Evolutionary conservation across 2,329 filamentous ascomycete species (phyloP), one percentile per base, ranked within the genome.

Genomic region (Neonectria neomacrospora): DNA sequence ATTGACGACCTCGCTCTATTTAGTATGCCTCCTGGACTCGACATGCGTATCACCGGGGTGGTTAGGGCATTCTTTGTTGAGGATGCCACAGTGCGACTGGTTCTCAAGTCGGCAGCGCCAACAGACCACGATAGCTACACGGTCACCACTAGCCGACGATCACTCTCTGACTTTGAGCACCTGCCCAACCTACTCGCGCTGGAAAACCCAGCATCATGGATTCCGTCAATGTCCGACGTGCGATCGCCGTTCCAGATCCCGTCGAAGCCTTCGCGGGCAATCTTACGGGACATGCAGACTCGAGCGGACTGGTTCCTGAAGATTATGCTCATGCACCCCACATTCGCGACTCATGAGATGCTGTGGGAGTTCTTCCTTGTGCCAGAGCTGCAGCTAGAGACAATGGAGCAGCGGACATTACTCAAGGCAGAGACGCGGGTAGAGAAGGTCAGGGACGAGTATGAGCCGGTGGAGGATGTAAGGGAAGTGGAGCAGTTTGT

Each of bases 301-400:
- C 89, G 91, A 16, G 88, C 97, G 20, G 93, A 99, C 78, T 91
- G 89, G 70, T 97, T 98, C 72, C 81, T 99, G 70, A 93, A 92
- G 68, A 93, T 94, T 18, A 85, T 99, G 67, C 85, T 99, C 26
- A 85, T 88, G 9, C 96, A 99, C 74, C 91, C 95, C 3, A 98
- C 96, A 0, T 97, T 99, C 75, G 88, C 93, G 0, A 97, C 93
- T 0, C 96, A 99, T 74, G 96, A 99, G 80, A 93, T 98, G 76
- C 85, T 99, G 2, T 99, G 96, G 96, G 96, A 99, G 73, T 99
- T 99, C 80, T 97, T 99, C 79, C 85, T 99, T 1, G 94, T 99
- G 12, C 96, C 96, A 1, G 96, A 99, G 70, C 88, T 99, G 53
- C 93, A 97, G 75, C 86, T 92, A 0, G 89, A 93, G 20, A 93